A percentile compares a stretch with the other conserved stretches of the same genome.
These are phyloP conservation scores for Monascus ruber DNA, from an alignment of 2,329 filamentous ascomycete genomes.

Conservation along the genomic window DNA sequence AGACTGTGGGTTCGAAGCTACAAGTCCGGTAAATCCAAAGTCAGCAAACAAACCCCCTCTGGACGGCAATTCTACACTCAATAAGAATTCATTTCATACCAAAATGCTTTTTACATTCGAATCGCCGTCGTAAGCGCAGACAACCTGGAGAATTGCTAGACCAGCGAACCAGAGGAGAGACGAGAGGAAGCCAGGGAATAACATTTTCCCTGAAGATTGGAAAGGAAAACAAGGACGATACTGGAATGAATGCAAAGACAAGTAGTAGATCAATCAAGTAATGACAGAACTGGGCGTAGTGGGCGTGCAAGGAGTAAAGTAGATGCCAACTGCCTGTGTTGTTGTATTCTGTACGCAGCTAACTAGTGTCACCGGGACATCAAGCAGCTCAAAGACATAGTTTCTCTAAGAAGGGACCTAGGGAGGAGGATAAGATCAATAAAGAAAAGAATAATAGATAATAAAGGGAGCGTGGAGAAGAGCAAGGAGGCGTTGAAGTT, in stretches of 20 bases:
- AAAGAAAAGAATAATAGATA: conserved; percentile 2
- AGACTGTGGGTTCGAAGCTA: conserved; percentile 83
- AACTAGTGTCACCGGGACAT: conserved; percentile 27
- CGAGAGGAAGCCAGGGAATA: conserved; percentile 23
- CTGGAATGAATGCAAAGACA: too few relatives aligned
- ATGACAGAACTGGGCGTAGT: too few relatives aligned
- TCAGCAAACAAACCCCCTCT: conserved; percentile 4
- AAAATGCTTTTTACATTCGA: conserved; percentile 54
- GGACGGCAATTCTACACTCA: background rate
- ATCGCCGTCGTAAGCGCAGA: conserved; percentile 34
- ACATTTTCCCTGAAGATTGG: conserved; percentile 13
- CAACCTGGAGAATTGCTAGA: conserved; percentile 18
- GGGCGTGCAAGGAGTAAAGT: too few relatives aligned
- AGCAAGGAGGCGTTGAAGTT: too few relatives aligned
- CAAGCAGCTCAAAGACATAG: conserved; percentile 39
- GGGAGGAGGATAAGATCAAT: background rate
- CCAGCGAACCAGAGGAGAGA: conserved; percentile 24
- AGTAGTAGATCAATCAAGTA: too few relatives aligned
- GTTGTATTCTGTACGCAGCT: too few relatives aligned
- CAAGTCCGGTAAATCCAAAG: conserved; percentile 3
- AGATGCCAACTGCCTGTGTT: too few relatives aligned
- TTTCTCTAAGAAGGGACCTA: background rate
- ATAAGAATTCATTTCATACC: conserved; percentile 34
- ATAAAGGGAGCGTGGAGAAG: conserved; percentile 1
- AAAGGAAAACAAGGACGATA: background rate